A percentile compares a stretch with the other conserved stretches of the same genome.
These are phyloP conservation scores for Auricularia sp. DNA, from an alignment of 768 basidiomycete species.

Conservation along the genomic window DNA sequence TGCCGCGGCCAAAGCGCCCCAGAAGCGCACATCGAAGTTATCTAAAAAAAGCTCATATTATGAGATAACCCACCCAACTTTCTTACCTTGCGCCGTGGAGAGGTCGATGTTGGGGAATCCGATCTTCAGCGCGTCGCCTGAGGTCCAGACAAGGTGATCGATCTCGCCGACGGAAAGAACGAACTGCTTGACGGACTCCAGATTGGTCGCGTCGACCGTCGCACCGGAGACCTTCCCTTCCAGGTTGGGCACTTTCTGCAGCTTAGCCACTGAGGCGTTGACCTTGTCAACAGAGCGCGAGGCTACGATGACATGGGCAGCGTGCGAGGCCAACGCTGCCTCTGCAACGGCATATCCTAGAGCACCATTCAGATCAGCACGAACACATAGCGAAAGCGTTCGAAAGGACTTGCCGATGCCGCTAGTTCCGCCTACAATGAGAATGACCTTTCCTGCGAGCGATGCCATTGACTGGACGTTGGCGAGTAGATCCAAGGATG, in stretches of 20 bases:
- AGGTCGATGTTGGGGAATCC: not conserved
- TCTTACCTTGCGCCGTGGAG: not conserved
- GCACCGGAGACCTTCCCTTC: slow-evolving; percentile 3
- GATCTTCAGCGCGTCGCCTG: slow-evolving; percentile 2
- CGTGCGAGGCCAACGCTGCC: not conserved
- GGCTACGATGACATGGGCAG: slow-evolving; percentile 5
- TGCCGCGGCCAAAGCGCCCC: slow-evolving; percentile 5
- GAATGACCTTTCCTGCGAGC: not conserved
- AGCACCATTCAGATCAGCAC: not conserved
- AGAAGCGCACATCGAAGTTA: slow-evolving; percentile 5
- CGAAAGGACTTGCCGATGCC: not conserved
- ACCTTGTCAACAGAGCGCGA: slow-evolving; percentile 3
- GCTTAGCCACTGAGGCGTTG: not conserved
- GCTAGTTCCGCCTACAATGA: not conserved
- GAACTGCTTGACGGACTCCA: slow-evolving; percentile 3
- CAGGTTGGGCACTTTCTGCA: not conserved
- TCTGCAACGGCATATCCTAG: slow-evolving; percentile 6
- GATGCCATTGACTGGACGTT: not conserved
- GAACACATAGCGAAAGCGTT: not conserved
- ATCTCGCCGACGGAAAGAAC: slow-evolving; percentile 5
- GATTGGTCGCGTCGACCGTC: slow-evolving; percentile 2
- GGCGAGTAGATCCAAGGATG: too few species aligned
- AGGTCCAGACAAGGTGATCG: slow-evolving; percentile 9
- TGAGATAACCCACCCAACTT: not conserved
- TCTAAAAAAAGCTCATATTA: not conserved